phyloP scores from a whole-genome alignment of 2,329 filamentous ascomycete genomes.

The Colletotrichum camelliae region DNA sequence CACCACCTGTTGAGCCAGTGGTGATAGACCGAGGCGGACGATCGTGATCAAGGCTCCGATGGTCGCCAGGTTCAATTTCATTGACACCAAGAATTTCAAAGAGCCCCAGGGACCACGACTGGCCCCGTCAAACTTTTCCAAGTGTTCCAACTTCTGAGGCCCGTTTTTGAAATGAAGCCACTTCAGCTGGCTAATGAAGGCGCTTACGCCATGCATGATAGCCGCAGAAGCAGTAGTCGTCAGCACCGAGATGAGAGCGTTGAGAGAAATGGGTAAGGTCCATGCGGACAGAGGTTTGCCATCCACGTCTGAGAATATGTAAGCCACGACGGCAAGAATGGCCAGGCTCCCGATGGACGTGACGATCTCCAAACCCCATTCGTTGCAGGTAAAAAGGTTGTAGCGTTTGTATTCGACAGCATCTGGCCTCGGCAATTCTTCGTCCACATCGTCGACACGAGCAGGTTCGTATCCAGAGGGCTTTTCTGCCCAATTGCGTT shows the following conservation, averaged over 20 bases:
- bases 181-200: background rate
- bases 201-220: background rate
- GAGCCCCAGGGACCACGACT: background rate
- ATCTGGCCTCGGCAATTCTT: background rate
- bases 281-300: rapidly evolving
- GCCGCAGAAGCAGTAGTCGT: background rate
- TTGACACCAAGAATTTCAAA: background rate
- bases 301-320: background rate
- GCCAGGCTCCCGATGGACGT: background rate
- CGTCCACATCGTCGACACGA: background rate
- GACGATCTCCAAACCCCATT: background rate
- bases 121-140: background rate
- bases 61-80: background rate
- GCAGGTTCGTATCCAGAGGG: background rate
- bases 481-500: background rate
- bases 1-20: background rate
- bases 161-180: background rate
- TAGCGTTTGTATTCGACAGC: background rate
- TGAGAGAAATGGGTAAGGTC: background rate
- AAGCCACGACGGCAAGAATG: background rate
- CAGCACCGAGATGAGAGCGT: rapidly evolving
- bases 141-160: background rate
- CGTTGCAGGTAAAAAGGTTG: rapidly evolving
- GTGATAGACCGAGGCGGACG: background rate
- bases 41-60: background rate